Base-by-base conservation (phyloP, 148 eudicot genomes). In the Dianthus caryophyllus region DNA sequence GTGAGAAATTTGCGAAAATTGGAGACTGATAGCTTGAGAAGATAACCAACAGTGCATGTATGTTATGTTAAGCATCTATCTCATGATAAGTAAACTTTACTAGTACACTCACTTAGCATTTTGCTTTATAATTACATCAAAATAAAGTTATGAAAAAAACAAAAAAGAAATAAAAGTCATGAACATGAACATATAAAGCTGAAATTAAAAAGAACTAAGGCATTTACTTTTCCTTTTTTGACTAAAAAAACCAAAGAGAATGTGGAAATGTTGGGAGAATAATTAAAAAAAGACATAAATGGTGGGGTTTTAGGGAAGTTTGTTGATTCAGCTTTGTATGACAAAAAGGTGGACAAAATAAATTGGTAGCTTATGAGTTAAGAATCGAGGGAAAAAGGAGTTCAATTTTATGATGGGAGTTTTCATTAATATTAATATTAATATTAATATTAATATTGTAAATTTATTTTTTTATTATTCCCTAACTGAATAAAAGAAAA, bases 271-370 rank as follows among this genome's bases (percentile, higher is more conserved):
- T 36, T 6, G 6, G 9, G 63, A 30, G n/a, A 26, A 17, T 33
- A 21, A 9, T n/a, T n/a, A n/a, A n/a, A n/a, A 31, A 12, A 36
- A 60, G 15, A 60, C 46, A 60, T 21, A 33, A 11, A 33, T 0
- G 64, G 44, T 60, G 20, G 47, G 64, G 64, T 29, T 43, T 36
- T 31, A n/a, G 25, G 27, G 15, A 60, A 18, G 64, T 36, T 59
- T 60, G 64, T 36, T 60, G 47, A 60, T 60, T 60, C 14, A 7
- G 46, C 44, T 60, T 60, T 60, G 25, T 60, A 60, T 60, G 64
- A 60, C 64, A 60, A n/a, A 60, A 60, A 60, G 46, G 22, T 30
- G 46, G 12, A 31, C 13, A 1, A 33, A 33, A 30, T 30, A 9
- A 31, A n/a, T 17, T 60, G 64, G 26, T 56, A 56, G 61, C 61